A percentile compares a stretch with the other conserved stretches of the same genome.
phyloP scores from a whole-genome alignment of 2,329 filamentous ascomycete species.

The Immersiporthe knoxdaviesiana region DNA sequence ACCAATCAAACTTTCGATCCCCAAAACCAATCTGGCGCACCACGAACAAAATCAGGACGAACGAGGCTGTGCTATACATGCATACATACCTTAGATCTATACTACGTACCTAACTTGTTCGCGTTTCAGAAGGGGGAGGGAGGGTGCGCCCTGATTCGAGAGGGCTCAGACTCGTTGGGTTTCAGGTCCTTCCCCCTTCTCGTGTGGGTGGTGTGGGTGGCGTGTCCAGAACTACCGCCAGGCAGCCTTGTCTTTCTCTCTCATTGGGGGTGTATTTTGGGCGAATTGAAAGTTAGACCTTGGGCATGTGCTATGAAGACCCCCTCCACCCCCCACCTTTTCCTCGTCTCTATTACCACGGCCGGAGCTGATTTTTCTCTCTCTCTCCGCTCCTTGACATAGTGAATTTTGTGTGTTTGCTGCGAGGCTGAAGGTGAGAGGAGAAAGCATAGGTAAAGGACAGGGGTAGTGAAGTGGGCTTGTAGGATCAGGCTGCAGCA shows the following conservation, averaged over 20 bases:
- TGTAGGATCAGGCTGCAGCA: constrained; percentile 3
- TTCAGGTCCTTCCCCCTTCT: no score
- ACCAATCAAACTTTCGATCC: background rate
- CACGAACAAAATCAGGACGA: background rate
- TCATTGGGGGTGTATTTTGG: no score
- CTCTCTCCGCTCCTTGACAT: no score
- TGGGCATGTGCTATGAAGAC: no score
- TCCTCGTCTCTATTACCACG: no score
- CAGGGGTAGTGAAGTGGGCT: background rate
- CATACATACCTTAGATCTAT: background rate
- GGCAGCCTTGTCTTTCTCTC: no score
- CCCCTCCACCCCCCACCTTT: no score
- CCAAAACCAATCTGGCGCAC: background rate
- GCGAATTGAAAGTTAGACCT: no score
- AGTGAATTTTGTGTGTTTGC: no score
- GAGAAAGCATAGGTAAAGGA: background rate
- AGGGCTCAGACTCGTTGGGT: constrained; percentile 24
- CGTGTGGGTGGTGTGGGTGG: background rate
- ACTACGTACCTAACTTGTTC: background rate
- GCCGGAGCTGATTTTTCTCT: no score
- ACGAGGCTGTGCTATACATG: background rate
- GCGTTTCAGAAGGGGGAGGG: background rate
- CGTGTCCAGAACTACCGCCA: no score
- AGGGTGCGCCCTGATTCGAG: background rate
- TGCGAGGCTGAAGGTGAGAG: no score